These are phyloP conservation scores for Euphorbia pulcherrima DNA, from an alignment of 345 rosid genomes.

Conservation along the genomic window DNA sequence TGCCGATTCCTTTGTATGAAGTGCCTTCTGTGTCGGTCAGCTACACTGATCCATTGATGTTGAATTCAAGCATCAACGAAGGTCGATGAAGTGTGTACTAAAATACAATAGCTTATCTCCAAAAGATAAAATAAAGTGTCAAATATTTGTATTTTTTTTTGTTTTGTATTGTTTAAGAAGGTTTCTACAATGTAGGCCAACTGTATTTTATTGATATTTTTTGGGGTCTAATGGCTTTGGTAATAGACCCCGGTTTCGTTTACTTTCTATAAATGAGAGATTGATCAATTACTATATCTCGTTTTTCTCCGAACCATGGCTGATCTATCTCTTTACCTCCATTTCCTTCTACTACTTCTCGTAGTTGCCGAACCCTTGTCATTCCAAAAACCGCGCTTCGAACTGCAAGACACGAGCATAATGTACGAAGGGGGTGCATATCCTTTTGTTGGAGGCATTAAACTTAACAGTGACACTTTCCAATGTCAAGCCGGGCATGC, in stretches of 20 bases:
- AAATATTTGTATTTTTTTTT: too few relatives aligned
- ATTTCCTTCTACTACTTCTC: conserved; percentile 6
- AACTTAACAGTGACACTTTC: conserved; percentile 22
- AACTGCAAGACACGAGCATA: neutral
- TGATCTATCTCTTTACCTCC: neutral
- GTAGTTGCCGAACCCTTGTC: conserved; percentile 13
- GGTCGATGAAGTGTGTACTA: neutral
- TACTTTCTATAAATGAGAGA: neutral
- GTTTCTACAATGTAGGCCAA: neutral
- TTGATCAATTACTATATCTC: neutral
- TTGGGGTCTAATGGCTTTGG: neutral
- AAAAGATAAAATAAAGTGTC: too few relatives aligned
- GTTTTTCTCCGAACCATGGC: neutral
- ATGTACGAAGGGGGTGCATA: conserved; percentile 37
- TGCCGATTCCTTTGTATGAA: conserved; percentile 20
- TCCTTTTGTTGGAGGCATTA: conserved; percentile 21
- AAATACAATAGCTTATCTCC: too few relatives aligned
- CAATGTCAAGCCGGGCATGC: conserved; percentile 33
- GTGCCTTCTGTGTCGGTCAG: neutral
- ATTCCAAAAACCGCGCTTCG: conserved; percentile 26
- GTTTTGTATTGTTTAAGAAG: neutral
- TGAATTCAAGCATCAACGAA: conserved; percentile 7
- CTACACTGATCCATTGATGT: neutral
- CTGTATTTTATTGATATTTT: neutral
- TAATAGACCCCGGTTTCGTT: neutral